These are phyloP conservation scores for Phytophthora ramorum DNA, from an alignment of 352 stramenopile genomes.

Conservation along the genomic window DNA sequence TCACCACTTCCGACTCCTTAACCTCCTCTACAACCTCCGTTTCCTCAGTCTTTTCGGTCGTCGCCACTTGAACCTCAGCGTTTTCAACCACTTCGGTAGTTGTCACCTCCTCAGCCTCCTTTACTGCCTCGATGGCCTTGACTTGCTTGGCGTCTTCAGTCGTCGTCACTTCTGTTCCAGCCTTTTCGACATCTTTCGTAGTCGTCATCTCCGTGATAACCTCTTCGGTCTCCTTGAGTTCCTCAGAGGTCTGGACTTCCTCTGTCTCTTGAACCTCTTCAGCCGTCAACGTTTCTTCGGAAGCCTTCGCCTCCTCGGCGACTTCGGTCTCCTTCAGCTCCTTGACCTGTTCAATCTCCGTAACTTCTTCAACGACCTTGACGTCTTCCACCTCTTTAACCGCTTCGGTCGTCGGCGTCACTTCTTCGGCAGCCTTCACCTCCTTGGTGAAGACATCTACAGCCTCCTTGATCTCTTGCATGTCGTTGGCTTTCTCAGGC, in stretches of 20 bases:
- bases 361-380: background rate
- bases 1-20: background rate
- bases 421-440: conserved; percentile 1
- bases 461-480: background rate
- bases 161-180: background rate
- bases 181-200: background rate
- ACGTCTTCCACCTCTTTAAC: background rate
- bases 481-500: background rate
- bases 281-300: background rate
- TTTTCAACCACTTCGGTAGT: background rate
- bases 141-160: background rate
- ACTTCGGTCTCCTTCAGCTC: background rate
- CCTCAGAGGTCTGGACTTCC: background rate
- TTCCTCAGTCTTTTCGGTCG: background rate
- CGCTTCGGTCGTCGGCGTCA: background rate
- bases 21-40: background rate
- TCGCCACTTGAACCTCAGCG: conserved; percentile 1
- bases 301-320: background rate
- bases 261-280: background rate
- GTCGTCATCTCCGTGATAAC: background rate
- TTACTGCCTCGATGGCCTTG: background rate
- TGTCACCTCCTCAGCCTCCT: background rate
- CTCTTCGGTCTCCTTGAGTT: background rate
- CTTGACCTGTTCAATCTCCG: background rate
- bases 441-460: background rate